Base-by-base conservation (phyloP, 1,139 yeast species). In the Meyerozyma smithsonii region DNA sequence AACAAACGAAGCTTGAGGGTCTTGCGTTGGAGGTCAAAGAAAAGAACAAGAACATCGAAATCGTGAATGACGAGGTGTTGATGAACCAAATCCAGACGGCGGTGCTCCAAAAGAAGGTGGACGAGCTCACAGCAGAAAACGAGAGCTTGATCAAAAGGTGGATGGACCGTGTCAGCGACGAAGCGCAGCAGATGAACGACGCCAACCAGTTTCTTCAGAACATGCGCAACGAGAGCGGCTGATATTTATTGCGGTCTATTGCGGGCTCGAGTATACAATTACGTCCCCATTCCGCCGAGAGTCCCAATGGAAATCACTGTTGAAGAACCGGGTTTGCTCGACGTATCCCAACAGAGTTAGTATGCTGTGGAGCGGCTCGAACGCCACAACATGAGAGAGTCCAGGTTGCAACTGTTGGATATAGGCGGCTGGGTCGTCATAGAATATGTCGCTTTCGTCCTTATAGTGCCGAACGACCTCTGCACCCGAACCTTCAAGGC, bases 291-390 rank as follows among this genome's bases (percentile, higher is more conserved):
- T 52, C 45, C 98, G 69, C 44, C 97, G 70, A 36, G 64, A 54
- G 56, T 94, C 98, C 85, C 97, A 95, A 59, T 90, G 97, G 56
- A 81, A 77, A 42, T 78, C 75, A 33, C 89, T 77, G 51, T 92
- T 92, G 69, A 87, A 90, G 43, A 85, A 72, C 28, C 90, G 66
- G 7, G 61, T 57, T 35, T 71, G 62, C 45, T 72, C 75, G 2
- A 47, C 42, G 54, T 85, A 86, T 2, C 2, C 59, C 39, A 8
- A 3, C 20, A 39, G 56, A 3, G 56, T 55, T 59, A 84, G 64
- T 25, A 58, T 42, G 0, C 64, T 66, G 36, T 75, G 76, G 48
- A 85, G 56, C 7, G 79, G 80, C 49, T 84, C 84, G 55, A 88
- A 94, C 8, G 87, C 66, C 0, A 87, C 78, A 32, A 92, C 52